Evolutionary conservation across 108 stramenopile genomes (phyloP), one percentile per base, ranked within the genome.

Genomic region (Pseudonitzschia multiseries): DNA sequence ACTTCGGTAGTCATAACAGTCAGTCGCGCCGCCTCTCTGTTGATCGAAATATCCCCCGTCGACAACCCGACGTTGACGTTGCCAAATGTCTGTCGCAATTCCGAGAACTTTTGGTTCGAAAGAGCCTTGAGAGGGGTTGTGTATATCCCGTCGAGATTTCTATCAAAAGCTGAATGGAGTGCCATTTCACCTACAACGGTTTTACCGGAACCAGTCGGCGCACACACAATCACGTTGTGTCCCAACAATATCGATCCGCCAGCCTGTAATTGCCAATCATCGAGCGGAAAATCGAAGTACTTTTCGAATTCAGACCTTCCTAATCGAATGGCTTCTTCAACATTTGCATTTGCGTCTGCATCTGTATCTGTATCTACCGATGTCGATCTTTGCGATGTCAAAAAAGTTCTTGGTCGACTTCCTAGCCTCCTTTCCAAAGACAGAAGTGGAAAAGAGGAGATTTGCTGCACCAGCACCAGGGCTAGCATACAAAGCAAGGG

Each of bases 1-100:
- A 98, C 95, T 76, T 97, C 97, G 1, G 96, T 97, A 18, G 97
- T 97, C 97, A 98, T 97, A 53, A 98, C 91, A 10, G 83, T 85
- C 14, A 98, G 71, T 44, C 82, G 86, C 2, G 94, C 96, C 4
- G 84, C 95, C 20, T 67, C 53, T 4, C 93, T 69, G 70, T 95
- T 87, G 69, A 96, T 93, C 44, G 83, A 84, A 57, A 90, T 80
- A 83, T 98, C 97, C 0, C 97, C 97, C 10, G 81, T 81, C 21
- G 72, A 74, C 60, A 87, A 75, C 9, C 89, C 89, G 48, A 93
- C 93, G 32, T 81, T 71, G 8, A 81, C 81, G 4, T 72, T 79
- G 13, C 93, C 94, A 82, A 96, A 97, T 41, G 85, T 76, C 61
- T 84, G 70, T 65, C 91, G 70, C 71, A 97, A 81, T 71, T 98